Percentiles rank a stretch among this genome's conserved stretches.
Conservation (phyloP, 2,329 filamentous ascomycete genomes). For the Fusarium vanettenii region DNA sequence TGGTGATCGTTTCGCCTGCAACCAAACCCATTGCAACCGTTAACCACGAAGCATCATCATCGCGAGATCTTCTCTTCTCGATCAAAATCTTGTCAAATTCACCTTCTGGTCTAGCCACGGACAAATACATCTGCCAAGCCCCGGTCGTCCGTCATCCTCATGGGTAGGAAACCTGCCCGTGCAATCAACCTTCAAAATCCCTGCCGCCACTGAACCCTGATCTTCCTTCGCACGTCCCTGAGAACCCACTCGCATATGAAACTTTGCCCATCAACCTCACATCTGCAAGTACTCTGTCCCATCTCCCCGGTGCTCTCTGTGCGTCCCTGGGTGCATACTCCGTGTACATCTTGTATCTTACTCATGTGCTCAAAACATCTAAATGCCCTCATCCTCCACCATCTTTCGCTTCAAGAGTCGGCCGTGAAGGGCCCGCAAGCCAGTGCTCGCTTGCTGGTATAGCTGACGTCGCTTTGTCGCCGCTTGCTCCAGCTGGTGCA, state of each 20-base stretch:
- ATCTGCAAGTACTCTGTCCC: neutral
- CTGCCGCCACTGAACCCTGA: slow-evolving; percentile 31
- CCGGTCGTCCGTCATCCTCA: neutral
- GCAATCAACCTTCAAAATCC: slow-evolving; percentile 24
- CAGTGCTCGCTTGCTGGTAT: slow-evolving; percentile 32
- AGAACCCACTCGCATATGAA: neutral
- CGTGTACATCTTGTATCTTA: neutral
- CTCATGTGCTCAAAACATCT: neutral
- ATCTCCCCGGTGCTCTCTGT: neutral
- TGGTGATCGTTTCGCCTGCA: slow-evolving; percentile 12
- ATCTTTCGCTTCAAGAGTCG: slow-evolving; percentile 19
- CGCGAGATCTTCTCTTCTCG: slow-evolving; percentile 6
- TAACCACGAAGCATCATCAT: slow-evolving; percentile 4
- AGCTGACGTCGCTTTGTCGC: slow-evolving; percentile 20
- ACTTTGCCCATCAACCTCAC: neutral
- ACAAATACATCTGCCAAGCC: slow-evolving; percentile 8
- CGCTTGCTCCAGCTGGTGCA: slow-evolving; percentile 22
- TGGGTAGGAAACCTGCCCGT: slow-evolving; percentile 17
- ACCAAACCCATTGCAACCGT: neutral
- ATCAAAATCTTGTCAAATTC: neutral
- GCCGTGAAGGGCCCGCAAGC: slow-evolving; percentile 37
- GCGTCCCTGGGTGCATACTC: neutral
- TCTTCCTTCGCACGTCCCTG: slow-evolving; percentile 2
- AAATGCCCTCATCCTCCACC: slow-evolving; percentile 1
- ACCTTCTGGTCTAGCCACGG: neutral